Conservation (phyloP, 176 grass and related monocot genomes). For the Aegilops tauschii region DNA sequence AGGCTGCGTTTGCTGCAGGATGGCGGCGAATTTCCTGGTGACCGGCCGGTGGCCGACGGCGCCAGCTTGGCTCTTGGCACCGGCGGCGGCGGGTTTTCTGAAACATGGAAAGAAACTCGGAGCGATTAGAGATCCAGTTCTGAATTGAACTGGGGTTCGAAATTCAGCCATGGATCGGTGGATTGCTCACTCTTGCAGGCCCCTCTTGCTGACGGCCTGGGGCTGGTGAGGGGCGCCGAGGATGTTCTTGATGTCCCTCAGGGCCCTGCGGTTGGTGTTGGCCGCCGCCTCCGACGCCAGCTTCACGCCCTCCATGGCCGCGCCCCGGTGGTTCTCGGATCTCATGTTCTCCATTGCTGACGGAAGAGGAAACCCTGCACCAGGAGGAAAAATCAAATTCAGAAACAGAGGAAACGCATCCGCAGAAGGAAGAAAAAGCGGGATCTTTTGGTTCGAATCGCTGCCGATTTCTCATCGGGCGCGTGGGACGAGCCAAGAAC, state of each 20-base stretch:
- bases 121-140: background rate
- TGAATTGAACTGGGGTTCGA: background rate
- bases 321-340: constrained; percentile 29
- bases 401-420: constrained; percentile 1
- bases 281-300: background rate
- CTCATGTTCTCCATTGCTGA: constrained; percentile 50
- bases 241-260: constrained; percentile 62
- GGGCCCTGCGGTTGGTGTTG: constrained; percentile 48
- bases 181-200: constrained; percentile 38
- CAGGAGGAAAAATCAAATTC: background rate
- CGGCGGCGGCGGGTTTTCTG: constrained; percentile 23
- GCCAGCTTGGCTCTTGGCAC: constrained; percentile 30
- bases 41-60: constrained; percentile 40
- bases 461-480: background rate
- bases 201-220: constrained; percentile 50
- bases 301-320: constrained; percentile 63
- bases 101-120: constrained; percentile 25
- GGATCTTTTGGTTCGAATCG: no score
- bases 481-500: background rate
- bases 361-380: background rate
- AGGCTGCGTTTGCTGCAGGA: constrained; percentile 35
- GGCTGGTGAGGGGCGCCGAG: constrained; percentile 37
- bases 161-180: background rate
- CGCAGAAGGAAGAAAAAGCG: no score
- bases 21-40: constrained; percentile 63